Percentiles rank a stretch among this genome's conserved stretches.
These are phyloP conservation scores for Blechomonas ayalai DNA, from an alignment of 208 protist genomes.

Conservation along the genomic window DNA sequence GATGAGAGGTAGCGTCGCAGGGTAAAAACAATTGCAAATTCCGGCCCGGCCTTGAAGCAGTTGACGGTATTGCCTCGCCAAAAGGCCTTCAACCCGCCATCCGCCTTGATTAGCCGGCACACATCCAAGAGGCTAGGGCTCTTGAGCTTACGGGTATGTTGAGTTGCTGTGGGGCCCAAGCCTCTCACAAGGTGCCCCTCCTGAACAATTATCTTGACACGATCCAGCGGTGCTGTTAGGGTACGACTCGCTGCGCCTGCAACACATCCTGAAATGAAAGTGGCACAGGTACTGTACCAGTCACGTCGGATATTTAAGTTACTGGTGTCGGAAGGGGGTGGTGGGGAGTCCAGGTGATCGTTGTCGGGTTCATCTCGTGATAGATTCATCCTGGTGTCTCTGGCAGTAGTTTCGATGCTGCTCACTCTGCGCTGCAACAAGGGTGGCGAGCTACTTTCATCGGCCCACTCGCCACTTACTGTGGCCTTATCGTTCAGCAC, in stretches of 20 bases:
- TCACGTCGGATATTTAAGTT: constrained; percentile 51
- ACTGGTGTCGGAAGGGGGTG: no score
- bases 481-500: no score
- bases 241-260: constrained; percentile 82
- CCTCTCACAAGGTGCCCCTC: constrained; percentile 68
- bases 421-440: no score
- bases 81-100: constrained; percentile 72
- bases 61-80: constrained; percentile 89
- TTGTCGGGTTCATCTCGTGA: no score
- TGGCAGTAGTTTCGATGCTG: no score
- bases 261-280: constrained; percentile 76
- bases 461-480: no score
- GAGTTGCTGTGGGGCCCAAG: constrained; percentile 1
- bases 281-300: constrained; percentile 67
- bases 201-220: constrained; percentile 90
- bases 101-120: constrained; percentile 61
- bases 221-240: constrained; percentile 86
- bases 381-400: no score
- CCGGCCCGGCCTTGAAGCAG: constrained; percentile 86
- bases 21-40: constrained; percentile 88
- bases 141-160: constrained; percentile 11
- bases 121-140: constrained; percentile 58
- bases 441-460: no score
- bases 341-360: no score
- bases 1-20: constrained; percentile 73